These are phyloP conservation scores for Geotrichum fermentans DNA, from an alignment of 1,139 yeast genomes.

Conservation along the genomic window DNA sequence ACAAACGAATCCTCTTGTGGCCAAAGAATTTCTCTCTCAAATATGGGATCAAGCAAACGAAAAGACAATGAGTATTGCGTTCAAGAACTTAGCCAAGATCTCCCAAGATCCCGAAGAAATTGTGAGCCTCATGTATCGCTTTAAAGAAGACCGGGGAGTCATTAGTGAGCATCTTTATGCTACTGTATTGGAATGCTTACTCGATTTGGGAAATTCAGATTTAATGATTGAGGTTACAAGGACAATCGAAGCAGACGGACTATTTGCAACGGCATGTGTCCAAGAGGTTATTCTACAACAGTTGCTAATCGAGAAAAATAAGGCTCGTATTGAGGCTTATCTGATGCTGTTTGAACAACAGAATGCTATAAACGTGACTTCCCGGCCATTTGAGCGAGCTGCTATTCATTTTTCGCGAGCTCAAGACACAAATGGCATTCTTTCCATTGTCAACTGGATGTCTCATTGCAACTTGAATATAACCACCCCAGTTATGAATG, in stretches of 20 bases:
- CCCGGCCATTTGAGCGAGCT: conserved; percentile 18
- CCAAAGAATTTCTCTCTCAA: conserved; percentile 9
- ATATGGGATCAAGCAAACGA: conserved; percentile 16
- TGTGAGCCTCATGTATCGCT: conserved; percentile 10
- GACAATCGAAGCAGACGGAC: conserved; percentile 10
- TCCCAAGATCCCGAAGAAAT: conserved; percentile 11
- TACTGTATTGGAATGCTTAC: conserved; percentile 9
- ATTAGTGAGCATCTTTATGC: conserved; percentile 12
- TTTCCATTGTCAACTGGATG: conserved; percentile 11
- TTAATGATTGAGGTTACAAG: conserved; percentile 15
- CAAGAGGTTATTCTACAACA: conserved; percentile 18
- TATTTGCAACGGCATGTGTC: conserved; percentile 2
- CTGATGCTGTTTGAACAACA: conserved; percentile 16
- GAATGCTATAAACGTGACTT: background rate
- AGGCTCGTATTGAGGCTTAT: conserved; percentile 19
- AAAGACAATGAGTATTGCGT: conserved; percentile 7
- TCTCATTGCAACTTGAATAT: conserved; percentile 3
- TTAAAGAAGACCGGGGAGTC: conserved; percentile 1
- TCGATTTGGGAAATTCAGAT: conserved; percentile 11
- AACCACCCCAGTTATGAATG: conserved; percentile 16
- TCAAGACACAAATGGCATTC: conserved; percentile 10
- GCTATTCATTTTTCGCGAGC: conserved; percentile 11
- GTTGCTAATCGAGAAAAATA: conserved; percentile 15
- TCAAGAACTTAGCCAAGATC: conserved; percentile 6
- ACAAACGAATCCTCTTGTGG: conserved; percentile 12